Conservation (phyloP, 805 yeast genomes). For the Kodamaea neixiangensis region DNA sequence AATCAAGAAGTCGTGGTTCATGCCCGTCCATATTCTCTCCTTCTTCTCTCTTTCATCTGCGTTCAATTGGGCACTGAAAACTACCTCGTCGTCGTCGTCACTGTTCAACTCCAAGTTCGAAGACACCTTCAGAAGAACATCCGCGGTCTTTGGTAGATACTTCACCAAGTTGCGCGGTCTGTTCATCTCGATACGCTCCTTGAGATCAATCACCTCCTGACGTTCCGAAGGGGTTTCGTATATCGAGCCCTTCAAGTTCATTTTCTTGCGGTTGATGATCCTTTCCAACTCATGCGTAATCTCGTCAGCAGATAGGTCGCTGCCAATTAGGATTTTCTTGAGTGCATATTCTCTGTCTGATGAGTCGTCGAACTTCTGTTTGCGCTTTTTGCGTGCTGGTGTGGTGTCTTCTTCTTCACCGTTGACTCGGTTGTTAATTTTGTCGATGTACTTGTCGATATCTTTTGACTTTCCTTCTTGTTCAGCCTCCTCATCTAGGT, state of each 20-base stretch:
- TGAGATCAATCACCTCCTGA: conserved; percentile 14
- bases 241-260: conserved; percentile 21
- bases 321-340: conserved; percentile 21
- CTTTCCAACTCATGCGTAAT: conserved; percentile 22
- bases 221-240: conserved; percentile 23
- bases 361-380: background rate
- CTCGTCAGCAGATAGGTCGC: conserved; percentile 31
- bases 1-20: conserved; percentile 80
- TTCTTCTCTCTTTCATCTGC: conserved; percentile 73
- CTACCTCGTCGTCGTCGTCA: conserved; percentile 80
- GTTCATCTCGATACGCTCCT: conserved; percentile 21
- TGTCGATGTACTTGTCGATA: background rate
- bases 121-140: conserved; percentile 51
- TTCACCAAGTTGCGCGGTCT: conserved; percentile 51
- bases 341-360: background rate
- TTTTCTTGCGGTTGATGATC: conserved; percentile 25
- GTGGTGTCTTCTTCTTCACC: background rate
- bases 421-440: background rate
- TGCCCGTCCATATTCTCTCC: conserved; percentile 85
- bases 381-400: background rate
- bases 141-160: conserved; percentile 57
- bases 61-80: conserved; percentile 58
- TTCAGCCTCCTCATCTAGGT: background rate
- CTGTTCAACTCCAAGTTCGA: conserved; percentile 65
- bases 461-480: background rate